Evolutionary conservation across 1,284 basidiomycete genomes (phyloP), one percentile per base, ranked within the genome.

Genomic region (Puccinia polysora): DNA sequence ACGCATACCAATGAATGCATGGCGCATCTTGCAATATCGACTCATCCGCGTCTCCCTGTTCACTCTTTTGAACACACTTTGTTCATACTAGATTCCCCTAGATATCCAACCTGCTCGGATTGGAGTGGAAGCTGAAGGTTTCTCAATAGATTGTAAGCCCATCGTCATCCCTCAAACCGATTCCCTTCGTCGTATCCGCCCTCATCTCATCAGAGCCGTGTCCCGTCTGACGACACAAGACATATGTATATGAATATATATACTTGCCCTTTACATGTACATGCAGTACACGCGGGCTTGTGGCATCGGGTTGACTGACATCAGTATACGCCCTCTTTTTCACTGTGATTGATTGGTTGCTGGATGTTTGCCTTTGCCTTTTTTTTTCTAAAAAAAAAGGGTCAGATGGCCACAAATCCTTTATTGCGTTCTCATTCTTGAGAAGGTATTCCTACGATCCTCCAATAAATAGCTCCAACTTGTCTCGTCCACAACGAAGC

Each of bases 371-470:
- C n/a, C 53, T 12, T 56, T n/a, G n/a, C n/a, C 53, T 43, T 18
- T n/a, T 43, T n/a, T 45, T 45, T 10, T 10, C n/a, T 45, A 10
- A n/a, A 45, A 10, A 10, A 10, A 45, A 45, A 70, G 67, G 67
- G 67, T 30, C 40, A 15, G 67, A 70, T 50, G 67, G 67, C 28
- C 67, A 70, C 20, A 36, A 25, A 20, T 60, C 55, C 32, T 32
- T 50, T 4, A 36, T 63, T n/a, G 25, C 34, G 36, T 18, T 63
- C 18, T 52, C 65, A n/a, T 69, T 73, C 30, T 53, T 73, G 18
- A 36, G 49, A 20, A 40, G 43, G 34, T 23, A 60, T 52, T 53
- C 63, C 4, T 49, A 56, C 40, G 36, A 70, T 47, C 49, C 67
- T 7, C 43, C 67, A 4, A 14, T 50, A 10, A 23, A 15, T 36